phyloP scores from a whole-genome alignment of 352 stramenopile species.

The Phytophthora fragariaefolia region DNA sequence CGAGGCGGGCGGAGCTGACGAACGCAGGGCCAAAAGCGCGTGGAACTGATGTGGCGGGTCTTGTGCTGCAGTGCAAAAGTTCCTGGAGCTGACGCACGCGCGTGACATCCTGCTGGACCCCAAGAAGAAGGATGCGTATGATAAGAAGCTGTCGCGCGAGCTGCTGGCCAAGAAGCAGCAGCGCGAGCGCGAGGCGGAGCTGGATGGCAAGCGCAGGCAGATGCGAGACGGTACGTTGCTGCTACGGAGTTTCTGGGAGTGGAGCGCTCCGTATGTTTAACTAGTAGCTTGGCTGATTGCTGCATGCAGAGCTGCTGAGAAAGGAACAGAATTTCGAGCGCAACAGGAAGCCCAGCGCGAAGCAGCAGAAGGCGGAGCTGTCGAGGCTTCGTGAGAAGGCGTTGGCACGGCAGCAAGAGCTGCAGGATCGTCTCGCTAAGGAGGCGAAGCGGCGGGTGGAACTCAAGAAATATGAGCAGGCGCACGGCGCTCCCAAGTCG shows the following conservation, averaged over 20 bases:
- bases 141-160: conserved; percentile 76
- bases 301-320: conserved; percentile 55
- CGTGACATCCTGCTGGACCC: conserved; percentile 79
- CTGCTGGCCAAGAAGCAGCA: conserved; percentile 71
- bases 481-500: conserved; percentile 48
- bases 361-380: conserved; percentile 55
- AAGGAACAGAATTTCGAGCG: conserved; percentile 63
- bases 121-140: conserved; percentile 84
- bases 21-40: not conserved
- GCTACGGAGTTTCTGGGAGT: no score
- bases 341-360: conserved; percentile 38
- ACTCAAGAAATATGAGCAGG: conserved; percentile 32
- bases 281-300: not conserved
- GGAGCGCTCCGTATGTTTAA: not conserved
- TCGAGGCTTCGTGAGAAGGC: conserved; percentile 62
- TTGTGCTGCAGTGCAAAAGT: conserved; percentile 69
- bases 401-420: conserved; percentile 56
- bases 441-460: conserved; percentile 53
- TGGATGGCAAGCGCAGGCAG: conserved; percentile 61
- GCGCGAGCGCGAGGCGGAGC: conserved; percentile 63
- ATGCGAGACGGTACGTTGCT: conserved; percentile 63
- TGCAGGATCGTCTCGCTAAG: conserved; percentile 54
- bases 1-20: not conserved
- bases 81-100: conserved; percentile 81
- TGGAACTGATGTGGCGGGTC: not conserved